Evolutionary conservation across 2,329 filamentous ascomycete genomes (phyloP), one percentile per base, ranked within the genome.

Genomic region (Penicillium psychrosexuale): DNA sequence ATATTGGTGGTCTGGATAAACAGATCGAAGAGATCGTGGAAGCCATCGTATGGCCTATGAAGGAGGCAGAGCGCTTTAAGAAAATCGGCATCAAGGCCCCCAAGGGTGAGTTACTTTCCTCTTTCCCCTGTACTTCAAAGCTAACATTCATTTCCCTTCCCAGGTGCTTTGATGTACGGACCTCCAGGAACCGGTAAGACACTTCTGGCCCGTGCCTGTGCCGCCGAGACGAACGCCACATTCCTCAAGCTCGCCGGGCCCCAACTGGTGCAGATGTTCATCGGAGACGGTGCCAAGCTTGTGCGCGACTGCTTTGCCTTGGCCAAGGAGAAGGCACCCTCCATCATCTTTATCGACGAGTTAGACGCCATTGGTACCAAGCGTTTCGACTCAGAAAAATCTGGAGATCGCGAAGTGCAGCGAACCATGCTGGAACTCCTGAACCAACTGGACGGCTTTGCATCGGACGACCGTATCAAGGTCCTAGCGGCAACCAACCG

Each of bases 21-120:
- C 94, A 99, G 80, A 99, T 99, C 70, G 93, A 97, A 75, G 95
- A 99, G 78, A 83, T 99, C 51, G 92, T 99, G 8, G 94, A 99
- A 79, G 94, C 94, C 53, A 94, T 99, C 47, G 94, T 99, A 30
- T 97, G 93, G 93, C 94, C 94, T 2, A 99, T 99, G 94, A 97
- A 97, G 83, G 93, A 99, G 78, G 92, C 94, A 1, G 95, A 99
- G 67, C 85, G 93, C 19, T 99, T 99, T 81, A 97, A 97, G 84
- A 97, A 97, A 83, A 97, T 99, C 69, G 94, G 94, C 65, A 99
- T 99, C 82, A 99, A 99, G 80, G 93, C 94, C 38, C 94, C 94
- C 13, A 99, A 99, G 79, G 94, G 94, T 97, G 84, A 59, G 77
- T 66, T 52, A 34, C 47, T 30, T 46, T 34, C 55, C n/a, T 36